Conservation (phyloP, 2,329 filamentous ascomycete species). For the Epichloe typhina region DNA sequence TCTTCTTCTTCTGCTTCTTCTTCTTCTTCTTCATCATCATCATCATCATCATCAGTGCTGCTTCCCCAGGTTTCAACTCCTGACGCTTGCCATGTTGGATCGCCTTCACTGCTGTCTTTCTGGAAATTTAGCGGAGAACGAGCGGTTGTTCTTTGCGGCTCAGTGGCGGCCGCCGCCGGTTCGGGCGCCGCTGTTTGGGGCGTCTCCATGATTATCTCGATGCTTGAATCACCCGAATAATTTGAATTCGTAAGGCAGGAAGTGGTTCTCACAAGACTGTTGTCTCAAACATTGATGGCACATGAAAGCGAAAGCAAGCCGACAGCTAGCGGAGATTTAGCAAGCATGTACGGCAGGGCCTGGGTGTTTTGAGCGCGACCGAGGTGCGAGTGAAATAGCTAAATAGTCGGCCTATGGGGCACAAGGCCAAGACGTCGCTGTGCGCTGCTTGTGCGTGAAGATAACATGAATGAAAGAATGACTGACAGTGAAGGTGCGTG, state of each 20-base stretch:
- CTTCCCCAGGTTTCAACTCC: slow-evolving; percentile 2
- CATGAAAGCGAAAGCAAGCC: not conserved
- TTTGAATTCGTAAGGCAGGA: too few species aligned
- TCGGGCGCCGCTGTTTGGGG: not conserved
- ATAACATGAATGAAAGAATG: not conserved
- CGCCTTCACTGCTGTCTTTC: not conserved
- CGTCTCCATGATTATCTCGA: not conserved
- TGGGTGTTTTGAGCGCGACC: too few species aligned
- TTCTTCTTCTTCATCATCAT: not conserved
- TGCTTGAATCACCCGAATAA: too few species aligned
- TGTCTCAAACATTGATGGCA: not conserved
- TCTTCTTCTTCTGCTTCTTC: not conserved
- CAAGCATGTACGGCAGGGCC: too few species aligned
- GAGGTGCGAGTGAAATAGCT: too few species aligned
- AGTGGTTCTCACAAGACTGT: too few species aligned
- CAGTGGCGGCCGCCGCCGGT: not conserved
- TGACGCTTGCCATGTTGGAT: not conserved
- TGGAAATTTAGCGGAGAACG: not conserved
- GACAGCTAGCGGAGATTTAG: too few species aligned
- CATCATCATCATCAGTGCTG: not conserved
- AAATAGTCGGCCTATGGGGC: too few species aligned
- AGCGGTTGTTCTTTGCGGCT: not conserved
- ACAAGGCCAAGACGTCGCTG: too few species aligned
- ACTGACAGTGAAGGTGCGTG: not conserved
- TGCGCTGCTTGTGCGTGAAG: not conserved